A percentile compares a stretch with the other conserved stretches of the same genome.
phyloP scores from a whole-genome alignment of 2,329 filamentous ascomycete genomes.

The Cercospora nicotianae region DNA sequence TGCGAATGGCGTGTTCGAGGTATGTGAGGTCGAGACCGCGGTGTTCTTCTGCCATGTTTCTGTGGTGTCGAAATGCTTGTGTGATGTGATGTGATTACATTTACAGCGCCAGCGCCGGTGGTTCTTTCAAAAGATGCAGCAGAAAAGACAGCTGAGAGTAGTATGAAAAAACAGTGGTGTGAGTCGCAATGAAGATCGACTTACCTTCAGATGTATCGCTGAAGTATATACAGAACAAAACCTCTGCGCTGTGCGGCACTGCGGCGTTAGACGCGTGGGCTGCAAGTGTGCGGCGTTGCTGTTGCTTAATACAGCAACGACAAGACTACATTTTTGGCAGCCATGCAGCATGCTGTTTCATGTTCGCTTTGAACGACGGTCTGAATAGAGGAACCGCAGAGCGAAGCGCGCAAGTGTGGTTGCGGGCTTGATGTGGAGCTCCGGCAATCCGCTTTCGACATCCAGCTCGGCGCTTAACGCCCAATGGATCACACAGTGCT shows the following conservation, averaged over 20 bases:
- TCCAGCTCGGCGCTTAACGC: slow-evolving; percentile 8
- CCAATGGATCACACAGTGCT: background rate
- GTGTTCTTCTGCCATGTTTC: background rate
- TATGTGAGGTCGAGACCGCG: slow-evolving; percentile 9
- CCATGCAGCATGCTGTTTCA: slow-evolving; percentile 8
- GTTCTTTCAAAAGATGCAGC: too few species aligned
- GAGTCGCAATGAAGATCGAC: slow-evolving; percentile 1
- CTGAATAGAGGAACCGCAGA: background rate
- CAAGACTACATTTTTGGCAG: background rate
- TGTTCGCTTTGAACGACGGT: background rate
- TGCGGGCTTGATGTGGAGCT: background rate
- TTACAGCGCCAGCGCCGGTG: slow-evolving; percentile 12
- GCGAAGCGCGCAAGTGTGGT: slow-evolving; percentile 7
- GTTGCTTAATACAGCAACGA: slow-evolving; percentile 15
- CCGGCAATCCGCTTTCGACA: background rate
- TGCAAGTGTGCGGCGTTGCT: slow-evolving; percentile 13
- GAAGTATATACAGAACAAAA: background rate
- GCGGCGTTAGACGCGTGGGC: background rate
- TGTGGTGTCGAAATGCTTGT: background rate
- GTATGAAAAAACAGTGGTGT: background rate
- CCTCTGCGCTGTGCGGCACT: background rate
- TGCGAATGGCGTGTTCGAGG: slow-evolving; percentile 12
- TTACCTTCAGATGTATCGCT: background rate
- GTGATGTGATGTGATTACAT: background rate
- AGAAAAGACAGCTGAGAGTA: background rate